phyloP scores from a whole-genome alignment of 345 rosid species.

The Laguncularia racemosa region DNA sequence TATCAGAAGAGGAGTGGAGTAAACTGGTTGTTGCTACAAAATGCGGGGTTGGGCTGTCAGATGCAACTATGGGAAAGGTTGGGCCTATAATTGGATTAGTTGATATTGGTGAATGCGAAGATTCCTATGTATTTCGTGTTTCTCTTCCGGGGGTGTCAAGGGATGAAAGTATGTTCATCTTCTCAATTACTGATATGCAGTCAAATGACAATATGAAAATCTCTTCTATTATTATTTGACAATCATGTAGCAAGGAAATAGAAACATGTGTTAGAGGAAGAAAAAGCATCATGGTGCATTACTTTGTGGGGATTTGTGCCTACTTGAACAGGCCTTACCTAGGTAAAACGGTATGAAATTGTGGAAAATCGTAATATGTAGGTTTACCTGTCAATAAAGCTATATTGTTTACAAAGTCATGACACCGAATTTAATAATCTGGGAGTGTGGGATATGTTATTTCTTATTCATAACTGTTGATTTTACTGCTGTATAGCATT shows the following conservation, averaged over 20 bases:
- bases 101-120: constrained; percentile 57
- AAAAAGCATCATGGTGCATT: too few relatives aligned
- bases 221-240: too few relatives aligned
- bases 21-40: constrained; percentile 23
- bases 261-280: too few relatives aligned
- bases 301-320: too few relatives aligned
- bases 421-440: too few relatives aligned
- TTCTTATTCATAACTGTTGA: neutral
- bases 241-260: too few relatives aligned
- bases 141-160: constrained; percentile 64
- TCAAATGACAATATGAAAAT: neutral
- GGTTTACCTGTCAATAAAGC: too few relatives aligned
- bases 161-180: constrained; percentile 47
- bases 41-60: constrained; percentile 54
- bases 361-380: too few relatives aligned
- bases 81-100: constrained; percentile 51
- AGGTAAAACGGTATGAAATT: too few relatives aligned
- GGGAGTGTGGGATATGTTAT: constrained; percentile 2
- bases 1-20: constrained; percentile 33
- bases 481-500: neutral
- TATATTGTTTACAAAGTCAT: too few relatives aligned
- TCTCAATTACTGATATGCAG: neutral
- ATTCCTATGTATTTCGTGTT: constrained; percentile 54
- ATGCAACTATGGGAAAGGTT: constrained; percentile 57
- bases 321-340: too few relatives aligned